Evolutionary conservation across 2,329 filamentous ascomycete genomes (phyloP), one percentile per base, ranked within the genome.

Genomic region (Aspergillus felis): DNA sequence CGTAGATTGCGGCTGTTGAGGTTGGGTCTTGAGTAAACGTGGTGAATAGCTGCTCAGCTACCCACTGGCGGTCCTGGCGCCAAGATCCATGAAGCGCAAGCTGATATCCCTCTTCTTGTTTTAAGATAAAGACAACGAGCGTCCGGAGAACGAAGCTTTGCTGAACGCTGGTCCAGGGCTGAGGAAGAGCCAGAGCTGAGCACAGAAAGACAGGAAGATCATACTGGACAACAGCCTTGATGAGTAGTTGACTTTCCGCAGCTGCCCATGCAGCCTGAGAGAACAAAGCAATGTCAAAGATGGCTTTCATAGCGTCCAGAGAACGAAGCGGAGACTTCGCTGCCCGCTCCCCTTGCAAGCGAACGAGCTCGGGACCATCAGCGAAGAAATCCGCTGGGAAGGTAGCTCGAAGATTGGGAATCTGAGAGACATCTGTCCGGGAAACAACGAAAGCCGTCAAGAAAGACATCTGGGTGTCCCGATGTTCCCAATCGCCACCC

Each of bases 51-150:
- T 90, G 86, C 62, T 87, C 84, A 9, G 88, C 87, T 17, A 97
- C 89, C 89, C 92, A 97, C 22, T 88, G 83, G 64, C 87, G 90
- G 70, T 97, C 91, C 70, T 94, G 92, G 64, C 89, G 87, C 92
- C 93, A 97, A 5, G 96, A 78, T 57, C 91, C 92, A 69, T 96
- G 88, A 57, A 99, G 83, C 14, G 96, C 93, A 61, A 97, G 95
- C 63, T 92, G 87, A 71, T 91, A 89, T 55, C 92, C 85, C 4
- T 87, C 82, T 10, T 91, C 86, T 56, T 87, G 84, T 73, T 92
- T 92, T 68, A 87, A 84, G 28, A 97, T 81, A 70, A 96, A 97
- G 10, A 89, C 89, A 53, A 90, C 87, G 66, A 97, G 93, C 24
- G 80, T 74, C 54, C 77, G 72, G 58, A 78, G 65, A 32, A 82